A percentile compares a stretch with the other conserved stretches of the same genome.
phyloP scores from a whole-genome alignment of 1,139 yeast species.

The Diutina pseudorugosa region DNA sequence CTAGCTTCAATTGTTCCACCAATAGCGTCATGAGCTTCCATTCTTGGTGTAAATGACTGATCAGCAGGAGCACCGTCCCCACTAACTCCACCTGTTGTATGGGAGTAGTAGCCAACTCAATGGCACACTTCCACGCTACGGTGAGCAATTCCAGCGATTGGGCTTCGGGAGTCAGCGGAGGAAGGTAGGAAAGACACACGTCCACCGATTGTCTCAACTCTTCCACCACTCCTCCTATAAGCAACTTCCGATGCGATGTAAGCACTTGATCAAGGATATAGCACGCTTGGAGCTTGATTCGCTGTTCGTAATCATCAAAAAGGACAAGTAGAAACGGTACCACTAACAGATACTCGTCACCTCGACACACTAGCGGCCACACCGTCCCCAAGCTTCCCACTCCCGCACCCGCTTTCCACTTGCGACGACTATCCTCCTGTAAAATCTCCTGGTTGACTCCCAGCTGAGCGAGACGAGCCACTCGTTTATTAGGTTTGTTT shows the following conservation, averaged over 20 bases:
- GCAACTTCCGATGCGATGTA: not conserved
- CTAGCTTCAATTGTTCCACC: not conserved
- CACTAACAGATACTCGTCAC: not conserved
- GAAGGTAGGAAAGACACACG: not conserved
- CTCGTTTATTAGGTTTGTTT: not conserved
- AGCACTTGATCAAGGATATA: not conserved
- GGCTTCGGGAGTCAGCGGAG: not conserved
- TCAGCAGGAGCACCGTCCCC: not conserved
- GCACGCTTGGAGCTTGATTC: not conserved
- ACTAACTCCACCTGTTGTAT: not conserved
- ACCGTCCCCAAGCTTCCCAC: not conserved
- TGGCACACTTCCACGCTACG: slow-evolving; percentile 1
- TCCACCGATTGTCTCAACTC: not conserved
- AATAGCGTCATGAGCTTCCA: not conserved
- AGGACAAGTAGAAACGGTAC: not conserved
- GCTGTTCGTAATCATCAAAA: not conserved
- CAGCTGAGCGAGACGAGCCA: not conserved
- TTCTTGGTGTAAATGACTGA: not conserved
- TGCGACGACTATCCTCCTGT: not conserved
- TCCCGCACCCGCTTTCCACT: not conserved
- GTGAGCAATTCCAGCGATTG: not conserved
- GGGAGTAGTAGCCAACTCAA: not conserved
- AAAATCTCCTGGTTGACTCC: slow-evolving; percentile 1
- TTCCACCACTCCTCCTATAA: not conserved
- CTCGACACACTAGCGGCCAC: not conserved